These are phyloP conservation scores for Globomyces sp. DNA, from an alignment of 371 early-diverging fungal genomes.

Conservation along the genomic window DNA sequence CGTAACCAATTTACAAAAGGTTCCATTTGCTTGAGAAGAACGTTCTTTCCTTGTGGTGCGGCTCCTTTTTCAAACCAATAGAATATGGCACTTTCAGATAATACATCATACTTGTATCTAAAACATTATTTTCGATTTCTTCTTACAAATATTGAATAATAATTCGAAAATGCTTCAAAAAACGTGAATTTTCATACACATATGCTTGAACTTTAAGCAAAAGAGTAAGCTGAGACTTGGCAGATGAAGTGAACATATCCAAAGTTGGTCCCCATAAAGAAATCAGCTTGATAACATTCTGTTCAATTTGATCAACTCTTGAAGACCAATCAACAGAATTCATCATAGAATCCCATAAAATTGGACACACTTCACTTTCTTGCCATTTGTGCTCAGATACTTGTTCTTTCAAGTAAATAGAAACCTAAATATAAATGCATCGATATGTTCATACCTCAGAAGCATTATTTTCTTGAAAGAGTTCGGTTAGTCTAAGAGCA, in stretches of 20 bases:
- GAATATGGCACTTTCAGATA: slow-evolving; percentile 85
- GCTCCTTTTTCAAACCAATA: slow-evolving; percentile 93
- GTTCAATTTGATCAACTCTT: slow-evolving; percentile 81
- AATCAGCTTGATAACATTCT: slow-evolving; percentile 54
- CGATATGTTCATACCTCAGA: slow-evolving; percentile 45
- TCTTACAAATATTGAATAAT: slow-evolving; percentile 69
- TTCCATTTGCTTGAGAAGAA: slow-evolving; percentile 89
- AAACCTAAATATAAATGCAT: slow-evolving; percentile 45
- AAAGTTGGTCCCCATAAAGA: slow-evolving; percentile 57
- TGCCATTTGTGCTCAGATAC: slow-evolving; percentile 71
- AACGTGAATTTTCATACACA: slow-evolving; percentile 85
- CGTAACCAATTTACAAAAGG: slow-evolving; percentile 81
- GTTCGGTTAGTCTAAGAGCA: slow-evolving; percentile 55
- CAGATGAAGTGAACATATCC: slow-evolving; percentile 68
- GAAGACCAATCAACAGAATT: slow-evolving; percentile 71
- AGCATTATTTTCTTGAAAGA: slow-evolving; percentile 58
- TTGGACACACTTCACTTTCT: slow-evolving; percentile 71
- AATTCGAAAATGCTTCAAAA: slow-evolving; percentile 80
- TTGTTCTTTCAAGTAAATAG: slow-evolving; percentile 61
- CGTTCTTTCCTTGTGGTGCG: slow-evolving; percentile 79
- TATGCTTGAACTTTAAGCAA: slow-evolving; percentile 78
- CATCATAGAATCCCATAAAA: slow-evolving; percentile 81
- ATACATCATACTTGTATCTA: slow-evolving; percentile 74
- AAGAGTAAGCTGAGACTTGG: slow-evolving; percentile 82
- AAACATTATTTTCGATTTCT: no score